A percentile compares a stretch with the other conserved stretches of the same genome.
These are phyloP conservation scores for Rhodamnia rubescens DNA, from an alignment of 345 rosid genomes.

Conservation along the genomic window DNA sequence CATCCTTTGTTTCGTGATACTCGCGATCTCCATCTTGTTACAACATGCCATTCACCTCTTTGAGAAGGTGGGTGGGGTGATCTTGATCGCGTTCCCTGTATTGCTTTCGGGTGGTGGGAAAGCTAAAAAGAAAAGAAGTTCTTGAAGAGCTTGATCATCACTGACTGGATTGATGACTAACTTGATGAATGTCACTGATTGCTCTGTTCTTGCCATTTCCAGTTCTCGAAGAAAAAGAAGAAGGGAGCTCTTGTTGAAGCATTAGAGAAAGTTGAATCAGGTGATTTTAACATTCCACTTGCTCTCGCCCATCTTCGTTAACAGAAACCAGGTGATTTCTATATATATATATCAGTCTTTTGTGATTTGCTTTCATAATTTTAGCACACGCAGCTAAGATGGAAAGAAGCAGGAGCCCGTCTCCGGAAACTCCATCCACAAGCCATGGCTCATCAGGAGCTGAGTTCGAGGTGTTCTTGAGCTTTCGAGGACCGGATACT, in stretches of 20 bases:
- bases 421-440: rapidly evolving
- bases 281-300: conserved; percentile 12
- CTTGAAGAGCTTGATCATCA: background rate
- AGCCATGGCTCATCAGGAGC: background rate
- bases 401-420: background rate
- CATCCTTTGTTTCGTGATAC: conserved; percentile 25
- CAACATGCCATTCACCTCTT: conserved; percentile 20
- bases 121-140: background rate
- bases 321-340: no score
- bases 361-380: background rate
- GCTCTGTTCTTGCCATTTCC: background rate
- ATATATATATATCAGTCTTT: no score
- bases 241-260: conserved; percentile 67
- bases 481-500: background rate
- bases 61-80: conserved; percentile 14
- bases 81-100: no score
- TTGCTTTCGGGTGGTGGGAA: background rate
- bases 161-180: background rate
- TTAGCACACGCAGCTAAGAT: background rate
- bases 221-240: conserved; percentile 52
- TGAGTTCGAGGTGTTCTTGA: background rate
- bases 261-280: conserved; percentile 82
- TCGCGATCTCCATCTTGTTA: conserved; percentile 23
- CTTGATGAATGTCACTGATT: background rate
- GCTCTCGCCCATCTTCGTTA: background rate